Conservation (phyloP, 768 basidiomycete genomes). For the Rhizopogon roseolus region DNA sequence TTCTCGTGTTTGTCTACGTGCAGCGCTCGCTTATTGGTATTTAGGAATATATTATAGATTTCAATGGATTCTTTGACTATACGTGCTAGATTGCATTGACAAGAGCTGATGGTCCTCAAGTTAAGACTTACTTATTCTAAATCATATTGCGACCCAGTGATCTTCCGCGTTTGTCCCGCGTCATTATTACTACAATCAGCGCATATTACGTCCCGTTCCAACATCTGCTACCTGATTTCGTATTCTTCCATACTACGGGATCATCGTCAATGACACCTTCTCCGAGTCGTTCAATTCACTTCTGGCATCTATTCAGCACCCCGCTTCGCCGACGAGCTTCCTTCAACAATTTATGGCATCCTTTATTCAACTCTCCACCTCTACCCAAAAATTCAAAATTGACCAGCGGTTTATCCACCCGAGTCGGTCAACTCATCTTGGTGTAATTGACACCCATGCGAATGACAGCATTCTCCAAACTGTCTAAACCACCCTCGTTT, state of each 20-base stretch:
- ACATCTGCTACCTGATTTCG: slow-evolving; percentile 28
- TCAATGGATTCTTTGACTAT: too few relatives aligned
- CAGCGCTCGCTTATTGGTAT: neutral
- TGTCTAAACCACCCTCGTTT: too few relatives aligned
- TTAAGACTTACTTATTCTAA: too few relatives aligned
- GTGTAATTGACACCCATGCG: neutral
- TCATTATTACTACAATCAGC: too few relatives aligned
- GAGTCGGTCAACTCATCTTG: neutral
- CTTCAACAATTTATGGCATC: slow-evolving; percentile 26
- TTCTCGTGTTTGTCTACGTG: neutral
- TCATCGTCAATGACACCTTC: slow-evolving; percentile 29
- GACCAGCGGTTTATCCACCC: neutral
- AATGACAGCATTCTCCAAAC: neutral
- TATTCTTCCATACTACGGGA: slow-evolving; percentile 11
- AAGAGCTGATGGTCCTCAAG: too few relatives aligned
- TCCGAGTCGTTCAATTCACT: slow-evolving; percentile 29
- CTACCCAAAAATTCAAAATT: slow-evolving; percentile 16
- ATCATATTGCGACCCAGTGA: too few relatives aligned
- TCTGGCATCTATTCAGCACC: slow-evolving; percentile 42
- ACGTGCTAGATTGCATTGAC: too few relatives aligned
- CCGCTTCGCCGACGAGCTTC: slow-evolving; percentile 26
- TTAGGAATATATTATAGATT: neutral
- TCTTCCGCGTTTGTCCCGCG: too few relatives aligned
- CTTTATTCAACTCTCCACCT: slow-evolving; percentile 31
- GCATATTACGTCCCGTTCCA: too few relatives aligned